Base-by-base conservation (phyloP, 257 asterid genomes). In the Scutellaria baicalensis region DNA sequence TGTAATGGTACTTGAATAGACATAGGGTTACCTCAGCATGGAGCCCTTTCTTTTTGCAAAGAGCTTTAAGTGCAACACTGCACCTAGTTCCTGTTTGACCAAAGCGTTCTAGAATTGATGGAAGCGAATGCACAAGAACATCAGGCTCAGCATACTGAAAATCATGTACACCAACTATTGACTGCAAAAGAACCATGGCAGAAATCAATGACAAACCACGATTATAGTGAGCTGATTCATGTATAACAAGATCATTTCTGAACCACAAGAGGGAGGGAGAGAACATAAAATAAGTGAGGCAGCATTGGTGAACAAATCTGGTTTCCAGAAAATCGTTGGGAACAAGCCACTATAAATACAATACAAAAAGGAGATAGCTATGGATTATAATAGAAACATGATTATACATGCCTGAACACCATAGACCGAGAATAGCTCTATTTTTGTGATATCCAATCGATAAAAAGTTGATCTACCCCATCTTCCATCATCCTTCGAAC, bases 131-230 rank as follows among this genome's bases (percentile, higher is more conserved):
- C 68, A 78, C 89, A 45, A 90, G 96, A 80, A 80, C 78, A 74
- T 90, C 96, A 10, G 96, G 95, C 65, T 85, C 91, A 2, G 95
- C 95, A 78, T 83, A 87, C 57, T 84, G 88, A 82, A 87, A 90
- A 73, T 90, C 95, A 63, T 81, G 84, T 50, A 88, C 72, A 39
- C 83, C 74, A 48, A 90, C 83, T 51, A 73, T 82, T 31, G 88
- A 78, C 95, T 90, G 87, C 84, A 84, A 56, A 69, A 70, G n/a
- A 42, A 33, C 12, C 62, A 16, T 23, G 66, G 39, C 44, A 40
- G 39, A 13, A 43, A 55, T 71, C 47, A 67, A 51, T 44, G 17
- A 57, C 33, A 54, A 23, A 21, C 27, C 11, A 42, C 38, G 66
- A 66, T 49, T 36, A 3, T 27, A 70, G 61, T 17, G 64, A 27